Evolutionary conservation across 345 rosid genomes (phyloP).

Genomic region (Brassica incana): DNA sequence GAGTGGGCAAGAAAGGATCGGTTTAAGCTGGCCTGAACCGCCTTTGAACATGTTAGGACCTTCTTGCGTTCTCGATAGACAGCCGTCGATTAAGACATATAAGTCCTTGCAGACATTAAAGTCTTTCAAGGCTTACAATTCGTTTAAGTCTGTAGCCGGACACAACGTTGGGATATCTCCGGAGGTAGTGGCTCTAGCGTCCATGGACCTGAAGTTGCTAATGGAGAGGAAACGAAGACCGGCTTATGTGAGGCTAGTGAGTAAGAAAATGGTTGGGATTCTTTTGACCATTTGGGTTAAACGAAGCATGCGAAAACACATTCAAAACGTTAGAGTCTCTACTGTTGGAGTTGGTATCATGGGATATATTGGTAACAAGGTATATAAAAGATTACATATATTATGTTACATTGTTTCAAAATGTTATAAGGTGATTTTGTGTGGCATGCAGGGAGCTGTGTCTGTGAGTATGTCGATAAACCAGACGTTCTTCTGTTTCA

Average conservation of each 20-base stretch:
- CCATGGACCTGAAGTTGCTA: slow-evolving; percentile 61
- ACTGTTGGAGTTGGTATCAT: slow-evolving; percentile 92
- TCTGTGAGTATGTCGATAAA: slow-evolving; percentile 93
- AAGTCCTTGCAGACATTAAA: slow-evolving; percentile 56
- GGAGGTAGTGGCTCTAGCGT: slow-evolving; percentile 49
- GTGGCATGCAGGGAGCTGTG: slow-evolving; percentile 70
- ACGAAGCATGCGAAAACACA: slow-evolving; percentile 73
- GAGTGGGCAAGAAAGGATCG: slow-evolving; percentile 72
- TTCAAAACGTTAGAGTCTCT: slow-evolving; percentile 79
- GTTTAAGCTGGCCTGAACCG: slow-evolving; percentile 95
- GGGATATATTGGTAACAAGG: slow-evolving; percentile 99
- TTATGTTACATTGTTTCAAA: background rate
- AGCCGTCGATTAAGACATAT: slow-evolving; percentile 59
- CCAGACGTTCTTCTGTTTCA: slow-evolving; percentile 85
- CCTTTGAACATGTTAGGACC: slow-evolving; percentile 63
- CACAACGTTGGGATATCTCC: slow-evolving; percentile 46
- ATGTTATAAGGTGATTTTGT: background rate
- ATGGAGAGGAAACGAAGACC: slow-evolving; percentile 72
- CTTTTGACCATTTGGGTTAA: slow-evolving; percentile 90
- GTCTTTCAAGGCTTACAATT: slow-evolving; percentile 57
- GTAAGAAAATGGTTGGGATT: slow-evolving; percentile 95
- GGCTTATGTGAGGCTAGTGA: slow-evolving; percentile 76
- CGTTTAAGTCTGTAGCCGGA: slow-evolving; percentile 58
- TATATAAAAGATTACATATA: slow-evolving; percentile 20
- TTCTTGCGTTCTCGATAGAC: slow-evolving; percentile 57